Conservation (phyloP, 2,329 filamentous ascomycete species). For the Fusarium udum region DNA sequence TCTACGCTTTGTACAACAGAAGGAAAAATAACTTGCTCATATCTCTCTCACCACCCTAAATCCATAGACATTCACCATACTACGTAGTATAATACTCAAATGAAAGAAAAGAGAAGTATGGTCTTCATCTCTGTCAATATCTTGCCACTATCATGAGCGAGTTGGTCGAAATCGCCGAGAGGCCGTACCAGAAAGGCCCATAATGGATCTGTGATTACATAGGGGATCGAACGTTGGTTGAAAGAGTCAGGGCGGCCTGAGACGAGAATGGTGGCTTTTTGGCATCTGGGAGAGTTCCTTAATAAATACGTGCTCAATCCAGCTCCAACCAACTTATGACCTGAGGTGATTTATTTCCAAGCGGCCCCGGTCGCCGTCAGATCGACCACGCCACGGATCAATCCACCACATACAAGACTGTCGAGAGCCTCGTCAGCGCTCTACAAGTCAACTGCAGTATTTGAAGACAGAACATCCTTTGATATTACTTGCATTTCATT, state of each 20-base stretch:
- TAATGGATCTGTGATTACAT: conserved; percentile 23
- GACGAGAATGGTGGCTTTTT: conserved; percentile 31
- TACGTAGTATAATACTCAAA: neutral
- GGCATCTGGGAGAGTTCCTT: conserved; percentile 20
- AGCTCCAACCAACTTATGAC: conserved; percentile 41
- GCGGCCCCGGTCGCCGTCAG: conserved; percentile 34
- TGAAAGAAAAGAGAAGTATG: neutral
- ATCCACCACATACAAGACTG: conserved; percentile 25
- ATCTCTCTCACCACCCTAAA: conserved; percentile 21
- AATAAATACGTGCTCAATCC: conserved; percentile 43
- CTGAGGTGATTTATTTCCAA: conserved; percentile 40
- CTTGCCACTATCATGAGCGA: conserved; percentile 28
- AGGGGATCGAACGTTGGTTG: conserved; percentile 31
- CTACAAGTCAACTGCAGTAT: neutral
- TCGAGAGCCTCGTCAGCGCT: conserved; percentile 6
- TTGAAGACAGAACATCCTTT: neutral
- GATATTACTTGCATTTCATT: neutral
- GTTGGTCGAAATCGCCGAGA: conserved; percentile 10
- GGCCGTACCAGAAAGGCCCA: conserved; percentile 9
- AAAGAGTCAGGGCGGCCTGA: conserved; percentile 32
- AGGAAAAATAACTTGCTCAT: conserved; percentile 39
- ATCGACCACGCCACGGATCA: conserved; percentile 40
- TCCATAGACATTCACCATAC: neutral
- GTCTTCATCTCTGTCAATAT: neutral
- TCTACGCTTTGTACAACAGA: too few species aligned